Conservation (phyloP, 108 stramenopile genomes). For the Epithemia pelagica region DNA sequence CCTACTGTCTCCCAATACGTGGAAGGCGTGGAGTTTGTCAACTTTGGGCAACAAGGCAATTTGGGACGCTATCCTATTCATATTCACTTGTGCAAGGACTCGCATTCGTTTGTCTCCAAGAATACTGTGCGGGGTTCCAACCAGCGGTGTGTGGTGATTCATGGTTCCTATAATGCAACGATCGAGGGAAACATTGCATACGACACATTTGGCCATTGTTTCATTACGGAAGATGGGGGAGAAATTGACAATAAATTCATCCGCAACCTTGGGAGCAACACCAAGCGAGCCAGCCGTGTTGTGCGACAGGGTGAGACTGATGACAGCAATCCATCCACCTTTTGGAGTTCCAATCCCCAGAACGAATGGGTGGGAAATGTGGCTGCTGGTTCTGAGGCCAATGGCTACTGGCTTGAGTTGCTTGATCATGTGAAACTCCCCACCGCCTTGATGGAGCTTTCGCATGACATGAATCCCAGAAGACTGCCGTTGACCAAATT, state of each 20-base stretch:
- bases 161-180: constrained; percentile 22
- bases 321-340: background rate
- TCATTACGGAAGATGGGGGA: constrained; percentile 16
- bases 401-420: constrained; percentile 24
- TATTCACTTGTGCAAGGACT: constrained; percentile 25
- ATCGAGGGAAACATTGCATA: constrained; percentile 23
- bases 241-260: constrained; percentile 18
- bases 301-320: background rate
- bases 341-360: constrained; percentile 31
- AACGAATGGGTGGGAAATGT: constrained; percentile 32
- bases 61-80: constrained; percentile 41
- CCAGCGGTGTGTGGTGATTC: constrained; percentile 34
- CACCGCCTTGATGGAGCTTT: background rate
- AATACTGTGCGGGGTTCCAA: constrained; percentile 20
- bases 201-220: constrained; percentile 28
- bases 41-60: constrained; percentile 23
- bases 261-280: constrained; percentile 5
- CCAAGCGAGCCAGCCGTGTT: background rate
- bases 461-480: background rate
- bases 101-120: constrained; percentile 14
- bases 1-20: constrained; percentile 4
- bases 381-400: constrained; percentile 20
- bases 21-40: constrained; percentile 15
- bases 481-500: background rate
- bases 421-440: constrained; percentile 3